Percentiles rank a stretch among this genome's conserved stretches.
phyloP scores from a whole-genome alignment of 257 asterid species.

The Linderniella brevidens region DNA sequence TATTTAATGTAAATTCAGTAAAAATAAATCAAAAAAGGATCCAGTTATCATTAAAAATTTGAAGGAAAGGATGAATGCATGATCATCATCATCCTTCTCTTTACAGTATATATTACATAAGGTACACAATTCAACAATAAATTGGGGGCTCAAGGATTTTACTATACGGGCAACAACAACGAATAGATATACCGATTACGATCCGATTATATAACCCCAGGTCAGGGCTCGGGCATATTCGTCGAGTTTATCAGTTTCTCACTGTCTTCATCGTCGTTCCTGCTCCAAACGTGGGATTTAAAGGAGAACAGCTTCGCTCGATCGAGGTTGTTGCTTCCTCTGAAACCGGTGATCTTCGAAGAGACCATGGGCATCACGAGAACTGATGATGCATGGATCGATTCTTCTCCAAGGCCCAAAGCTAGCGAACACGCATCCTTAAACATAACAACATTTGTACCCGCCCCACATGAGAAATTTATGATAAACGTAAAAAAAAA shows the following conservation, averaged over 20 bases:
- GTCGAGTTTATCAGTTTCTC: conserved; percentile 32
- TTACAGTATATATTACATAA: too few relatives aligned
- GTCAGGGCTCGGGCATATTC: conserved; percentile 16
- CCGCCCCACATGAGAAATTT: neutral
- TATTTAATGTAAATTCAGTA: too few relatives aligned
- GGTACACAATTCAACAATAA: too few relatives aligned
- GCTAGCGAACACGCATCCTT: conserved; percentile 73
- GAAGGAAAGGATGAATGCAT: too few relatives aligned
- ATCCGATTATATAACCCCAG: too few relatives aligned
- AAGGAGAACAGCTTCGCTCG: conserved; percentile 38
- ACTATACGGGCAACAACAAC: too few relatives aligned
- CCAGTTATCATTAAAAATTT: too few relatives aligned
- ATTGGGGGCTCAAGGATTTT: too few relatives aligned
- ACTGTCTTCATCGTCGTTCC: conserved; percentile 48
- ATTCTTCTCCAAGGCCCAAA: conserved; percentile 65
- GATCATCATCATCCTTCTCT: too few relatives aligned
- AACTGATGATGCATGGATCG: conserved; percentile 69
- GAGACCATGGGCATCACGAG: conserved; percentile 96
- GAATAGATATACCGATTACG: too few relatives aligned
- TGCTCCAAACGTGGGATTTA: conserved; percentile 53
- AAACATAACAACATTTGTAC: conserved; percentile 12
- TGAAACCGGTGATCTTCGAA: conserved; percentile 74
- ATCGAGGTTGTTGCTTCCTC: conserved; percentile 35
- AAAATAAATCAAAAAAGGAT: too few relatives aligned
- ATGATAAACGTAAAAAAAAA: too few relatives aligned